These are phyloP conservation scores for Hyaloscypha variabilis DNA, from an alignment of 495 filamentous ascomycete genomes.

Conservation along the genomic window DNA sequence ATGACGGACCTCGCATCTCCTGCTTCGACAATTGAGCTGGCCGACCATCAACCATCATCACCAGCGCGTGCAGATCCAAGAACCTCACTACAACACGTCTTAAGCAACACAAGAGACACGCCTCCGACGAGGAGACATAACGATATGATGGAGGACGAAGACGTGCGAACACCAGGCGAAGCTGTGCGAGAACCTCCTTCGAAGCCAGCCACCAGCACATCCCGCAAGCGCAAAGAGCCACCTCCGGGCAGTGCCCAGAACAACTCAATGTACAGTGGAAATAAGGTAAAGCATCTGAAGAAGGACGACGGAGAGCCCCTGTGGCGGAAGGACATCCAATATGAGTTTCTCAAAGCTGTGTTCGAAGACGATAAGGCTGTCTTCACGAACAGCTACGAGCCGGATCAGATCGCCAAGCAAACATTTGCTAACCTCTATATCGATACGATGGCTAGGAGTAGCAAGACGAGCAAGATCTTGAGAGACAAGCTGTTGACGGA, in stretches of 20 bases:
- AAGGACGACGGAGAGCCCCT: slow-evolving; percentile 96
- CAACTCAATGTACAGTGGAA: slow-evolving; percentile 65
- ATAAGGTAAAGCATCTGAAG: slow-evolving; percentile 94
- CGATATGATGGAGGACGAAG: slow-evolving; percentile 37
- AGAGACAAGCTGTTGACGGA: slow-evolving; percentile 96
- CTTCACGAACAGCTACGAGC: slow-evolving; percentile 84
- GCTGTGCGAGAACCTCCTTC: slow-evolving; percentile 61
- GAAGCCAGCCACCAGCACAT: slow-evolving; percentile 9
- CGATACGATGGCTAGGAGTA: slow-evolving; percentile 97
- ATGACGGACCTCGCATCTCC: slow-evolving; percentile 23
- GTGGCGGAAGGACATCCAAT: slow-evolving; percentile 97
- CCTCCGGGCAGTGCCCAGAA: slow-evolving; percentile 10
- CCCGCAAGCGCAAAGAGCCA: slow-evolving; percentile 25
- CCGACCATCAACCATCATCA: slow-evolving; percentile 26
- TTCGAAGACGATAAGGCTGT: slow-evolving; percentile 85
- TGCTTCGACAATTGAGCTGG: slow-evolving; percentile 26
- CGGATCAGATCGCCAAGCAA: slow-evolving; percentile 67
- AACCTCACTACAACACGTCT: slow-evolving; percentile 26
- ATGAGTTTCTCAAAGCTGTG: slow-evolving; percentile 87
- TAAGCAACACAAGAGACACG: slow-evolving; percentile 18
- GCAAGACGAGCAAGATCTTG: slow-evolving; percentile 98
- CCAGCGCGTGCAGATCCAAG: slow-evolving; percentile 30
- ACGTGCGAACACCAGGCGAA: slow-evolving; percentile 49
- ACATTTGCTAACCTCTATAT: slow-evolving; percentile 97
- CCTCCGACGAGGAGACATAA: slow-evolving; percentile 17